phyloP scores from a whole-genome alignment of 768 basidiomycete species.

The Sarcodon aspratus region DNA sequence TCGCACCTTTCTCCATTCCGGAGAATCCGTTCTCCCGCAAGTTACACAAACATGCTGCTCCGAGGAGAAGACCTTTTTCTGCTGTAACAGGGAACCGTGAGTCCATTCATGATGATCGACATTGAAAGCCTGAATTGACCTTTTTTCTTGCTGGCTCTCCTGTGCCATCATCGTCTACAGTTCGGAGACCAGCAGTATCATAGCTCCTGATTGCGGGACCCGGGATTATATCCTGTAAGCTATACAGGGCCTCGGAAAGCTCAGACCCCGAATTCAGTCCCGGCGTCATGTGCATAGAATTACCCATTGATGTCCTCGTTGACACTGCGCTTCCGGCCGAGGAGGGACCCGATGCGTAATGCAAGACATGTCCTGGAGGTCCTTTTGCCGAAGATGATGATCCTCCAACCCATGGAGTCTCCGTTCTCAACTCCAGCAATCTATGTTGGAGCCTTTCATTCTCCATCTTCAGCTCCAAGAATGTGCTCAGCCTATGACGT shows the following conservation, averaged over 20 bases:
- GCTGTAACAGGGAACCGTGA: too few relatives aligned
- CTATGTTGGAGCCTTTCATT: conserved; percentile 71
- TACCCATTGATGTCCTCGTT: too few relatives aligned
- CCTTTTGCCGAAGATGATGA: too few relatives aligned
- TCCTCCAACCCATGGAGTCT: neutral
- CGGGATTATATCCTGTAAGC: neutral
- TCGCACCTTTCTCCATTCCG: conserved; percentile 88
- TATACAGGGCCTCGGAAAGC: too few relatives aligned
- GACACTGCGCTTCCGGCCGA: too few relatives aligned
- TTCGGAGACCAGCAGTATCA: neutral
- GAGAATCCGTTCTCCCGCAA: conserved; percentile 91
- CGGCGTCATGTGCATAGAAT: too few relatives aligned
- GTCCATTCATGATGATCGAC: too few relatives aligned
- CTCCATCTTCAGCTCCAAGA: conserved; percentile 79
- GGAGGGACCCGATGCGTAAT: too few relatives aligned
- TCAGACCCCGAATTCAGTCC: too few relatives aligned
- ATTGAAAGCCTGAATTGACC: neutral
- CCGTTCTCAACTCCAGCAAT: conserved; percentile 29
- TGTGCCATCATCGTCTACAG: conserved; percentile 3
- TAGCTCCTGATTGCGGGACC: neutral
- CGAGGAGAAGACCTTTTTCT: conserved; percentile 34
- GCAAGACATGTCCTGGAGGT: too few relatives aligned
- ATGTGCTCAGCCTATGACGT: conserved; percentile 46
- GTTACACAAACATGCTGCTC: conserved; percentile 84
- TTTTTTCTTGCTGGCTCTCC: neutral